Conservation (phyloP, 2,329 filamentous ascomycete species). For the Dothistroma septosporum region DNA sequence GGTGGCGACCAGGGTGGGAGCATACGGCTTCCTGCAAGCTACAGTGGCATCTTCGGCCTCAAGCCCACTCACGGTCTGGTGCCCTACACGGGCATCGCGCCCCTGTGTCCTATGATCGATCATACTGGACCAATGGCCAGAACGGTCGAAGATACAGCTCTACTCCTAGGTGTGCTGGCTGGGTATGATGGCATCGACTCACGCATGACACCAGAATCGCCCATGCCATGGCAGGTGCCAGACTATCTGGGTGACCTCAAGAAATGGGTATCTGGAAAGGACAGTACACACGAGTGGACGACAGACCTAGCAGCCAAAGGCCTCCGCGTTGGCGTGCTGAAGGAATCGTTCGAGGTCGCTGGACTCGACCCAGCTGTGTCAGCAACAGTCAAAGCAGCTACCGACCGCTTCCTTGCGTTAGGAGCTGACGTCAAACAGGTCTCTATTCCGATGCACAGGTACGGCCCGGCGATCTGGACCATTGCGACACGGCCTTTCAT, state of each 20-base stretch:
- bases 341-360: slow-evolving; percentile 41
- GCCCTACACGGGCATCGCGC: slow-evolving; percentile 44
- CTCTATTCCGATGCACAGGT: slow-evolving; percentile 46
- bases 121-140: slow-evolving; percentile 44
- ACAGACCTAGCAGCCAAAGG: slow-evolving; percentile 35
- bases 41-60: slow-evolving; percentile 76
- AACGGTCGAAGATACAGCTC: slow-evolving; percentile 40
- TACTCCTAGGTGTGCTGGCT: slow-evolving; percentile 40
- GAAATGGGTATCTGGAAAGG: slow-evolving; percentile 27
- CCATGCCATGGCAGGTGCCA: slow-evolving; percentile 35
- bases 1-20: slow-evolving; percentile 59
- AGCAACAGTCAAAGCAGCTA: slow-evolving; percentile 36
- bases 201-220: slow-evolving; percentile 41
- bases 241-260: slow-evolving; percentile 34
- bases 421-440: slow-evolving; percentile 46
- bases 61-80: slow-evolving; percentile 68
- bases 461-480: slow-evolving; percentile 49
- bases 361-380: slow-evolving; percentile 40
- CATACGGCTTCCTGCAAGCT: slow-evolving; percentile 67
- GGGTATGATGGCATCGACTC: slow-evolving; percentile 46
- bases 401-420: slow-evolving; percentile 38
- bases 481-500: slow-evolving; percentile 34
- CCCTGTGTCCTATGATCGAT: slow-evolving; percentile 43
- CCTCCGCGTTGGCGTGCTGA: slow-evolving; percentile 46
- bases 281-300: slow-evolving; percentile 30